These are phyloP conservation scores for Lactarius trivialis DNA, from an alignment of 768 basidiomycete genomes.

Conservation along the genomic window DNA sequence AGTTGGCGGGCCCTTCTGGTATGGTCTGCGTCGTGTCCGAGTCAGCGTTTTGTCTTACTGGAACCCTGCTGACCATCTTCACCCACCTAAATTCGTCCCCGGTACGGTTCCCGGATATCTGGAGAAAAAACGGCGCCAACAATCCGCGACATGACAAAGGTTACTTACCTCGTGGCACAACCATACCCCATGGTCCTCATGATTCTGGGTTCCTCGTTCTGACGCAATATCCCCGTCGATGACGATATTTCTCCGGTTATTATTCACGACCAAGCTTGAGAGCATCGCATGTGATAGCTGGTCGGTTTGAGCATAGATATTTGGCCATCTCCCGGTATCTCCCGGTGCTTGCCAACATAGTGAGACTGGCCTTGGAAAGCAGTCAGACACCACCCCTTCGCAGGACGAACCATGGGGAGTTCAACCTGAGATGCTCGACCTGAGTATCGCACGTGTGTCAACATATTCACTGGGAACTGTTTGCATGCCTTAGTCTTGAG, in stretches of 20 bases:
- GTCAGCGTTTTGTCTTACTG: background rate
- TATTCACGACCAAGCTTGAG: conserved; percentile 13
- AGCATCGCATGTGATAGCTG: conserved; percentile 13
- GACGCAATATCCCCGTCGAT: conserved; percentile 9
- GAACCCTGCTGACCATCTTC: conserved; percentile 2
- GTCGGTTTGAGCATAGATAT: conserved; percentile 3
- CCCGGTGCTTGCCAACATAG: conserved; percentile 7
- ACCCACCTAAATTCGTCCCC: conserved; percentile 8
- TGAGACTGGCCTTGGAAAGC: background rate
- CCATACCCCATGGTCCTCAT: conserved; percentile 12
- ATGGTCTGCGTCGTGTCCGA: background rate
- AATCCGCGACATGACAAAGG: background rate
- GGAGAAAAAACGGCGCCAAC: too few species aligned
- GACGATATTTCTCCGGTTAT: conserved; percentile 15
- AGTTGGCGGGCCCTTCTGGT: conserved; percentile 10
- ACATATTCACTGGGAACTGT: background rate
- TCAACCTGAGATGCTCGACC: conserved; percentile 10
- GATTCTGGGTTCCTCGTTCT: conserved; percentile 5
- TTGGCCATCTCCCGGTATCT: conserved; percentile 2
- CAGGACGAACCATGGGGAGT: background rate
- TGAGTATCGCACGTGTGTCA: background rate
- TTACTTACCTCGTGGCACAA: conserved; percentile 12
- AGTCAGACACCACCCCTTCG: background rate
- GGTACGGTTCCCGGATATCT: conserved; percentile 16
- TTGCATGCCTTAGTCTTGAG: background rate